Evolutionary conservation across 2,329 filamentous ascomycete genomes (phyloP), one percentile per base, ranked within the genome.

Genomic region (Pezicula radicicola): DNA sequence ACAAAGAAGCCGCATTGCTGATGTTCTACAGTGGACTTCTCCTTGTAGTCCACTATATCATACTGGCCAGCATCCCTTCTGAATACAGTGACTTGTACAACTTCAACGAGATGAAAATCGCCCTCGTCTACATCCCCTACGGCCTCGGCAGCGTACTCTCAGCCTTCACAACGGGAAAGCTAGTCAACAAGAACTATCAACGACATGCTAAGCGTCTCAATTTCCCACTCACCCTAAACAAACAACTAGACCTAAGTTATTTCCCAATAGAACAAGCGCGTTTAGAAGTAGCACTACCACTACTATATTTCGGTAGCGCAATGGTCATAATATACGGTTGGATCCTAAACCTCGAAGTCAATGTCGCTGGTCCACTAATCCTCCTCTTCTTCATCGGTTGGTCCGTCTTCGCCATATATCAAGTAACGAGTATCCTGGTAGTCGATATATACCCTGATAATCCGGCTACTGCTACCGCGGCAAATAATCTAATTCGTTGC

Each of bases 151-250:
- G 72, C 8, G 68, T 78, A 6, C 63, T 72, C 2, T 72, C 75
- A 0, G 75, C 75, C 1, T 57, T 72, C 9, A 60, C 72, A 3
- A 70, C 71, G 3, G 84, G 87, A 1, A 74, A 75, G 2, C 57
- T 83, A 1, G 76, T 89, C 35, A 87, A 90, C 65, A 78, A 77
- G 68, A 89, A 89, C 64, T 91, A 85, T 63, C 74, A 77, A 1
- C 79, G 84, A 1, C 76, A 51, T 25, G 35, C 44, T 21, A 27
- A 35, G 7, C 21, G 35, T 18, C 25, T 39, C n/a, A 25, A 30
- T 13, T 13, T 48, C 13, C 40, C 37, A 37, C 46, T 51, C 36
- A 28, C 33, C 6, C 37, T 49, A 18, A 30, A 35, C 21, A 35
- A 30, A 9, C 50, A 52, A 21, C 36, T 35, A 12, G 41, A 50